A percentile compares a stretch with the other conserved stretches of the same genome.
These are phyloP conservation scores for Tubosaeta sp. DNA, from an alignment of 768 basidiomycete species.

Conservation along the genomic window DNA sequence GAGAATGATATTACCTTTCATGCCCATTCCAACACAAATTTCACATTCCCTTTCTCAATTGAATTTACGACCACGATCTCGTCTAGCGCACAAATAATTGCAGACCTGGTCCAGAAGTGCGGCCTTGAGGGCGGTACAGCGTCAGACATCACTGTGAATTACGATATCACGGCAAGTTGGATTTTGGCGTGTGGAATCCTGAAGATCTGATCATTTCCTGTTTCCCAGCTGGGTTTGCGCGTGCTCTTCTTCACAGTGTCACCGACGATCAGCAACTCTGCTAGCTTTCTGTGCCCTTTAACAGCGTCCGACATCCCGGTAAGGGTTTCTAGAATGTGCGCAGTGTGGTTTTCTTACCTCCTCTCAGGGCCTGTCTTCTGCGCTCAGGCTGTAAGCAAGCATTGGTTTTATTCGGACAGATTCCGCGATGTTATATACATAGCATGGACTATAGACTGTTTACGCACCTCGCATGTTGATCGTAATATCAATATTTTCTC, in stretches of 20 bases:
- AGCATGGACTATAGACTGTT: slow-evolving; percentile 14
- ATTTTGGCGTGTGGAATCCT: background rate
- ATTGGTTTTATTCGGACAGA: slow-evolving; percentile 5
- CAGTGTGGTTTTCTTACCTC: slow-evolving; percentile 9
- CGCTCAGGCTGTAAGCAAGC: background rate
- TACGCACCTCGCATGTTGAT: background rate
- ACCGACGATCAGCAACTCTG: slow-evolving; percentile 57
- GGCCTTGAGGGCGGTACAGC: slow-evolving; percentile 44
- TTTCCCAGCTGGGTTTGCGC: slow-evolving; percentile 53
- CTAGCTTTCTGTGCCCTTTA: slow-evolving; percentile 65
- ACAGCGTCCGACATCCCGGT: slow-evolving; percentile 27
- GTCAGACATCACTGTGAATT: slow-evolving; percentile 52
- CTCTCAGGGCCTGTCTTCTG: slow-evolving; percentile 17
- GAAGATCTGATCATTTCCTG: slow-evolving; percentile 7
- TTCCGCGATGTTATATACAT: slow-evolving; percentile 10
- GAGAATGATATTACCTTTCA: slow-evolving; percentile 43
- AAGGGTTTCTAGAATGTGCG: background rate
- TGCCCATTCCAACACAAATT: slow-evolving; percentile 53
- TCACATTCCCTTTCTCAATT: slow-evolving; percentile 74
- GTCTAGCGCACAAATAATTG: slow-evolving; percentile 50
- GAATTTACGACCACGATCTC: slow-evolving; percentile 53
- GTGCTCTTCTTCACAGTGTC: slow-evolving; percentile 63
- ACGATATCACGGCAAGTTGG: slow-evolving; percentile 55
- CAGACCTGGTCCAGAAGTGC: slow-evolving; percentile 61
- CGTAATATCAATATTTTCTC: background rate